phyloP scores from a whole-genome alignment of 331 rosid species.

The Stylosanthes scabra region DNA sequence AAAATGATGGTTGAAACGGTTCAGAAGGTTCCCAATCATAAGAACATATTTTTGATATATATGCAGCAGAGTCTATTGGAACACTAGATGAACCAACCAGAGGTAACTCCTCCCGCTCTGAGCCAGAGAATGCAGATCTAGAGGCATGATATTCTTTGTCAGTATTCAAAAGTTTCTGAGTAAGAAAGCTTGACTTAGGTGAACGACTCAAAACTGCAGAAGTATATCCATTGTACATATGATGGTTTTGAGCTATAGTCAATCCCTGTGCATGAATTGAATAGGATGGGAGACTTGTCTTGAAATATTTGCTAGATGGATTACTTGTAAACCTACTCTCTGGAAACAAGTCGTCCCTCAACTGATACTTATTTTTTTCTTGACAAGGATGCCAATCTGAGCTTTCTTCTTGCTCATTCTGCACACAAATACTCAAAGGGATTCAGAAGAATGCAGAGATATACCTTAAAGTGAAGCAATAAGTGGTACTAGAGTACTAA shows the following conservation, averaged over 20 bases:
- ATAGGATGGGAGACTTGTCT: constrained; percentile 49
- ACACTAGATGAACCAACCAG: constrained; percentile 45
- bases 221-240: constrained; percentile 39
- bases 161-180: constrained; percentile 46
- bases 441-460: constrained; percentile 48
- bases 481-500: constrained; percentile 46
- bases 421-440: constrained; percentile 44
- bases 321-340: constrained; percentile 55
- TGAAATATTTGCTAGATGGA: constrained; percentile 48
- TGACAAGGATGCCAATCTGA: constrained; percentile 50
- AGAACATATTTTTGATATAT: constrained; percentile 52
- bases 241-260: constrained; percentile 45
- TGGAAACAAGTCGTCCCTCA: constrained; percentile 51
- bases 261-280: constrained; percentile 51
- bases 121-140: constrained; percentile 53
- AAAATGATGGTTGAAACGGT: constrained; percentile 88
- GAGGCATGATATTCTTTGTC: constrained; percentile 48
- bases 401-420: constrained; percentile 49
- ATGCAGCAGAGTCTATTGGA: constrained; percentile 46
- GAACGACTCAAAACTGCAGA: constrained; percentile 42
- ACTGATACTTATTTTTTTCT: constrained; percentile 48
- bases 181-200: constrained; percentile 31
- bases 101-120: constrained; percentile 52
- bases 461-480: constrained; percentile 50
- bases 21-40: constrained; percentile 93